Conservation (phyloP, 2,329 filamentous ascomycete species). For the Oidium heveae region DNA sequence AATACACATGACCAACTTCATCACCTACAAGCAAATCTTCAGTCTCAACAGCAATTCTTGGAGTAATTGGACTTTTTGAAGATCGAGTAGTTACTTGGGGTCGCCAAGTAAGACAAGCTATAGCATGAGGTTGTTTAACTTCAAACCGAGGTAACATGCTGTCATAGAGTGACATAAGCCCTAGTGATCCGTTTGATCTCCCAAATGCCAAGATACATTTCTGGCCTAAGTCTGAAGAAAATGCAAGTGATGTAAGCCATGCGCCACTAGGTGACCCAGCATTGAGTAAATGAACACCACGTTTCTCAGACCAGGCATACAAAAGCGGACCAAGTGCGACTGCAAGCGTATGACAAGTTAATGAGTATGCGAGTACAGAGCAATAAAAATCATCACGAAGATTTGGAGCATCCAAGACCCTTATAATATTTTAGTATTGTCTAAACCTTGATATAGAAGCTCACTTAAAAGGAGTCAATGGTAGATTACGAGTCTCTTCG, state of each 20-base stretch:
- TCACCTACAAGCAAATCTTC: constrained; percentile 79
- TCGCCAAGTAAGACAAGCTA: constrained; percentile 65
- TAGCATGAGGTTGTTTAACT: constrained; percentile 40
- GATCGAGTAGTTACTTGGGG: constrained; percentile 29
- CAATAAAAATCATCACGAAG: constrained; percentile 94
- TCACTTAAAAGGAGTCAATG: constrained; percentile 54
- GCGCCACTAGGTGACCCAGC: constrained; percentile 22
- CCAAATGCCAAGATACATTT: constrained; percentile 69
- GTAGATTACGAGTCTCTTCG: constrained; percentile 23
- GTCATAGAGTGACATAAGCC: constrained; percentile 55
- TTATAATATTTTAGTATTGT: constrained; percentile 13
- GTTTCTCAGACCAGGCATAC: constrained; percentile 68
- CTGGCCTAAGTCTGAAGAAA: constrained; percentile 54
- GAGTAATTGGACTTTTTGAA: constrained; percentile 22
- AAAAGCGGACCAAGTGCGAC: constrained; percentile 59
- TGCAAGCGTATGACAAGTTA: constrained; percentile 48
- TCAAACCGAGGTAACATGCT: constrained; percentile 44
- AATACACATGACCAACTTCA: constrained; percentile 57
- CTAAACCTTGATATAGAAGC: constrained; percentile 9
- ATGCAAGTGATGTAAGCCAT: constrained; percentile 64
- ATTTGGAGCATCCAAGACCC: constrained; percentile 66
- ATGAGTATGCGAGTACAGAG: constrained; percentile 66
- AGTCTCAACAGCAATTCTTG: constrained; percentile 29
- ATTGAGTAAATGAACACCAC: constrained; percentile 34
- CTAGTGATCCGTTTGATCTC: constrained; percentile 49